phyloP scores from a whole-genome alignment of 108 stramenopile species.

The Cafeteria roenbergensis region DNA sequence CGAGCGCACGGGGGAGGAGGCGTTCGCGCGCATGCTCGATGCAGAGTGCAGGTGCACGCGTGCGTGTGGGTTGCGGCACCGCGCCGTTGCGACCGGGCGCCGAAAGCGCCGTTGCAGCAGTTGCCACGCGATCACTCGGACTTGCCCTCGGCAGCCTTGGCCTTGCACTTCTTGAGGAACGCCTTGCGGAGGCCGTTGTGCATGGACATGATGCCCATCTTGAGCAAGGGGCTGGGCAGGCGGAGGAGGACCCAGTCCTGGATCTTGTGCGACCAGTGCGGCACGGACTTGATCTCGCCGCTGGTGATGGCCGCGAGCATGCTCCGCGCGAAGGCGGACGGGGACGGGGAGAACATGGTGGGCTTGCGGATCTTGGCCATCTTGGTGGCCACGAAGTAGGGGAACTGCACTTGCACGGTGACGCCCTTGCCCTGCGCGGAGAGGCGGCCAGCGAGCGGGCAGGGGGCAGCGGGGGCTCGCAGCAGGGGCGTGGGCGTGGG shows the following conservation, averaged over 20 bases:
- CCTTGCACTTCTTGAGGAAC: conserved; percentile 74
- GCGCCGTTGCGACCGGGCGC: too few relatives aligned
- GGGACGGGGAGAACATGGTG: conserved; percentile 66
- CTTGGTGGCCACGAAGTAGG: conserved; percentile 91
- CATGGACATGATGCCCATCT: conserved; percentile 47
- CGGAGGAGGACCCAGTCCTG: conserved; percentile 67
- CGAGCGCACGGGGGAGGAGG: too few relatives aligned
- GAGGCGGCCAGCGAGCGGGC: conserved; percentile 59
- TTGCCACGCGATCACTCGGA: too few relatives aligned
- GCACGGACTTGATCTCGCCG: conserved; percentile 59
- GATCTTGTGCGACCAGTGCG: conserved; percentile 78
- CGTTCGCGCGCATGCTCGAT: too few relatives aligned
- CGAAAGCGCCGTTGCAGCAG: too few relatives aligned
- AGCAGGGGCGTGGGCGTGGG: too few relatives aligned
- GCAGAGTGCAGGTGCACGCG: too few relatives aligned
- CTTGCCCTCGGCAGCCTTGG: conserved; percentile 35
- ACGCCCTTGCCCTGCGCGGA: too few relatives aligned
- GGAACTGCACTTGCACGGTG: conserved; percentile 83
- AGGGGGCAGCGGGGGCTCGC: too few relatives aligned
- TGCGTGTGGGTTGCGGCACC: too few relatives aligned
- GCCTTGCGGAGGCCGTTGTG: conserved; percentile 72
- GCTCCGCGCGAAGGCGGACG: conserved; percentile 59
- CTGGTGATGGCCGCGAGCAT: conserved; percentile 69
- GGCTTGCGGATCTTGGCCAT: conserved; percentile 83
- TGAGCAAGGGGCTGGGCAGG: conserved; percentile 55